These are phyloP conservation scores for Dryas alaskensis DNA, from an alignment of 306 rosid species.

Conservation along the genomic window DNA sequence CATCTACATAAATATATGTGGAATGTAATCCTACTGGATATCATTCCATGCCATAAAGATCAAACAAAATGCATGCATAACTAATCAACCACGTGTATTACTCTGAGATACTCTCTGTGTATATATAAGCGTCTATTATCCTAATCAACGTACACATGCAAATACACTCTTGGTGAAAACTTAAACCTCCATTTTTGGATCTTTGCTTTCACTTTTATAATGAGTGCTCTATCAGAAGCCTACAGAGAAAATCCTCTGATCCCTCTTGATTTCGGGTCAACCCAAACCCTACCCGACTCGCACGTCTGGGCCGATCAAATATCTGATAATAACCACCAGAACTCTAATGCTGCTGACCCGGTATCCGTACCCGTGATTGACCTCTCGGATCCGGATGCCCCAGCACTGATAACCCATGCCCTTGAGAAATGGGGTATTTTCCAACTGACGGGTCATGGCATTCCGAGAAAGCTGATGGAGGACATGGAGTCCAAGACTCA, in stretches of 20 bases:
- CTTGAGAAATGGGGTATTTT: conserved; percentile 72
- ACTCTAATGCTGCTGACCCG: not conserved
- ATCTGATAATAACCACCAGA: conserved; percentile 1
- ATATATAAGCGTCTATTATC: too few species aligned
- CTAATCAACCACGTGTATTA: too few species aligned
- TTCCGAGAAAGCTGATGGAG: conserved; percentile 34
- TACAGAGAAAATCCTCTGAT: conserved; percentile 38
- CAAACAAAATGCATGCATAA: too few species aligned
- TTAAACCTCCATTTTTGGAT: too few species aligned
- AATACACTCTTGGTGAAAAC: too few species aligned
- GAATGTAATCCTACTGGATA: too few species aligned
- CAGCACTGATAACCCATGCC: conserved; percentile 42
- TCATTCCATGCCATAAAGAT: too few species aligned
- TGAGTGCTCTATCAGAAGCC: conserved; percentile 49
- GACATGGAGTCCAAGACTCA: conserved; percentile 40
- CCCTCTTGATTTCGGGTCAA: conserved; percentile 59
- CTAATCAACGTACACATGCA: too few species aligned
- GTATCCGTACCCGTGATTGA: conserved; percentile 49
- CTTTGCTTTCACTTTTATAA: not conserved
- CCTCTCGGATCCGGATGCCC: conserved; percentile 53
- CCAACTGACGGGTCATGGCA: conserved; percentile 58
- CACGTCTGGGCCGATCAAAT: conserved; percentile 52
- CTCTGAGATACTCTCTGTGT: too few species aligned
- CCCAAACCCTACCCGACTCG: conserved; percentile 54
- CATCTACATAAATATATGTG: too few species aligned